These are phyloP conservation scores for Nigrospora sphaerica DNA, from an alignment of 2,329 filamentous ascomycete species.

Conservation along the genomic window DNA sequence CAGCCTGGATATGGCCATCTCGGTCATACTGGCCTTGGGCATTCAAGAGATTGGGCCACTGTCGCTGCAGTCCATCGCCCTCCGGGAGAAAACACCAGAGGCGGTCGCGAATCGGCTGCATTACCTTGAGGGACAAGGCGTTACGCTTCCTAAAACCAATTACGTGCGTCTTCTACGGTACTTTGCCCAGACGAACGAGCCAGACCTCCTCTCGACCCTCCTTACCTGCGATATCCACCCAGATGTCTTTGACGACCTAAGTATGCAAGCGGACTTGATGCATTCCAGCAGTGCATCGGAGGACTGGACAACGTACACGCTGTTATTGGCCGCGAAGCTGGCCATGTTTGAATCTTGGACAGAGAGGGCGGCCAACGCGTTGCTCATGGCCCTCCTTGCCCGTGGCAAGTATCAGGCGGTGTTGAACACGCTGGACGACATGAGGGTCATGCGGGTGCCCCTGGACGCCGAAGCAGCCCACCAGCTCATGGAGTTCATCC, in stretches of 20 bases:
- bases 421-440: slow-evolving; percentile 28
- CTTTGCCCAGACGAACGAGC: slow-evolving; percentile 53
- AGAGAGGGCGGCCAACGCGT: slow-evolving; percentile 22
- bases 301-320: slow-evolving; percentile 32
- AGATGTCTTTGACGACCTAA: slow-evolving; percentile 43
- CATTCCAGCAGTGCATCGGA: slow-evolving; percentile 23
- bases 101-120: slow-evolving; percentile 53
- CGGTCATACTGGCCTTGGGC: slow-evolving; percentile 61
- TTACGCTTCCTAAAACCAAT: slow-evolving; percentile 53
- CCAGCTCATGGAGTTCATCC: slow-evolving; percentile 20
- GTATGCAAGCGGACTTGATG: slow-evolving; percentile 31
- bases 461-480: slow-evolving; percentile 20
- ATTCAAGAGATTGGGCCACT: slow-evolving; percentile 66
- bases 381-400: slow-evolving; percentile 22
- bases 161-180: slow-evolving; percentile 61
- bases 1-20: slow-evolving; percentile 63
- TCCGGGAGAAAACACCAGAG: slow-evolving; percentile 50
- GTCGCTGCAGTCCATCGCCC: slow-evolving; percentile 69
- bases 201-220: slow-evolving; percentile 36
- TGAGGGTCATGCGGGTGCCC: slow-evolving; percentile 25
- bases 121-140: slow-evolving; percentile 53
- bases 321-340: slow-evolving; percentile 37
- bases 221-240: slow-evolving; percentile 46
- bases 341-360: slow-evolving; percentile 21
- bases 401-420: slow-evolving; percentile 17